Base-by-base conservation (phyloP, 2,329 filamentous ascomycete genomes). In the Ceratocystis albifundus region DNA sequence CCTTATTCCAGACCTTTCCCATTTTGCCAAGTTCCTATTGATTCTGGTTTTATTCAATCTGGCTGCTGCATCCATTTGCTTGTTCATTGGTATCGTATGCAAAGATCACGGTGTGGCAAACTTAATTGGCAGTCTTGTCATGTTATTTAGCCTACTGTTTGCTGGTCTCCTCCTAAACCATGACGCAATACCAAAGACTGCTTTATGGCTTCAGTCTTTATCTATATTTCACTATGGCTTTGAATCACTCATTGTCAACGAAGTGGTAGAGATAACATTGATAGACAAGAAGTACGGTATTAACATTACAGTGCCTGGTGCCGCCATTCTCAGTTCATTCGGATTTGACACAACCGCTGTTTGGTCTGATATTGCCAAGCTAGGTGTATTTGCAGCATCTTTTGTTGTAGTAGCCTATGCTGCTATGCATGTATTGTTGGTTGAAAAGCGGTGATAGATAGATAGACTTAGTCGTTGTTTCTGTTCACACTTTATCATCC, bases 31-130 rank as follows among this genome's bases (percentile, higher is more conserved):
- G 70, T 99, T 99, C 73, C 84, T 97, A 70, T 79, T 96, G 3
- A 90, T 97, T 65, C 80, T 99, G 57, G 90, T 97, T 0, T 82
- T 99, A 22, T 99, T 99, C 80, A 99, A 99, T 74, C 81, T 99
- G 32, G 93, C 94, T 0, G 93, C 94, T 0, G 90, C 94, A 0
- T 88, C 88, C 44, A 94, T 99, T 69, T 97, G 91, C 74, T 81
- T 99, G 6, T 96, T 96, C 74, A 95, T 99, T 71, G 94, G 94
- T 70, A 96, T 99, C 68, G 83, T 96, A 6, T 96, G 95, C 81
- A 90, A 89, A 72, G 94, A 99, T 72, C 84, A 84, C 41, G 88
- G 91, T 46, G 91, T 99, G 1, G 94, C 94, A 63, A 97, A 95
- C 75, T 76, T 99, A 69, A 89, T 99, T 68, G 94, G 93, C 65